A percentile compares a stretch with the other conserved stretches of the same genome.
phyloP scores from a whole-genome alignment of 2,329 filamentous ascomycete species.

The Trichoderma sp. region DNA sequence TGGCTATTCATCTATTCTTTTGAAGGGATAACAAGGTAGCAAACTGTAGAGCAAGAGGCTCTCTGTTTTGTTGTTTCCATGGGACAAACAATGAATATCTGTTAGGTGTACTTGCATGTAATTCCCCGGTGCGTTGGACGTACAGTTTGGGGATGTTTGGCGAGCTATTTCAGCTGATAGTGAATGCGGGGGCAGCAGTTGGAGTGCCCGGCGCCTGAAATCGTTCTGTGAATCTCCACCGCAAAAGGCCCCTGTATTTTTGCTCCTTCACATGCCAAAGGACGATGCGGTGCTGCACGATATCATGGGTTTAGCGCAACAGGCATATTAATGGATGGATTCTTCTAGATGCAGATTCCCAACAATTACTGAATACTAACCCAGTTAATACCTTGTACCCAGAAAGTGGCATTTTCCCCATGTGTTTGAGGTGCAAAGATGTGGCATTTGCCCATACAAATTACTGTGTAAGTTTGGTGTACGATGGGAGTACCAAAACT shows the following conservation, averaged over 20 bases:
- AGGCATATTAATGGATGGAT: background rate
- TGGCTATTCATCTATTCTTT: background rate
- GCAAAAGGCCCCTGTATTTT: background rate
- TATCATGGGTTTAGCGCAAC: background rate
- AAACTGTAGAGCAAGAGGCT: background rate
- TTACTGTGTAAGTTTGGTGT: background rate
- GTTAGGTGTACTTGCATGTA: background rate
- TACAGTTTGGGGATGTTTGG: background rate
- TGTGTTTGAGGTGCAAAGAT: background rate
- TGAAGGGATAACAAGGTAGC: background rate
- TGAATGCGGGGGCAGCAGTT: slow-evolving; percentile 5
- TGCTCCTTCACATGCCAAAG: background rate
- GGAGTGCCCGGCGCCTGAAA: background rate
- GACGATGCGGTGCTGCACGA: too few relatives aligned
- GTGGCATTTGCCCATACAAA: background rate
- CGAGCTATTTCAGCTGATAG: background rate
- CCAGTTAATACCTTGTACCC: background rate
- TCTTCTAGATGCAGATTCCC: background rate
- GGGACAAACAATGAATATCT: background rate
- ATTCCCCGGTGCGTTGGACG: background rate
- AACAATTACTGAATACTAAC: background rate
- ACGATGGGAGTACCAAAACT: background rate
- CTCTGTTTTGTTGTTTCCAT: background rate
- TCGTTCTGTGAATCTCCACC: background rate
- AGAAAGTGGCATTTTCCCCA: background rate